phyloP scores from a whole-genome alignment of 129 eudicot species.

The Flaveria bidentis region DNA sequence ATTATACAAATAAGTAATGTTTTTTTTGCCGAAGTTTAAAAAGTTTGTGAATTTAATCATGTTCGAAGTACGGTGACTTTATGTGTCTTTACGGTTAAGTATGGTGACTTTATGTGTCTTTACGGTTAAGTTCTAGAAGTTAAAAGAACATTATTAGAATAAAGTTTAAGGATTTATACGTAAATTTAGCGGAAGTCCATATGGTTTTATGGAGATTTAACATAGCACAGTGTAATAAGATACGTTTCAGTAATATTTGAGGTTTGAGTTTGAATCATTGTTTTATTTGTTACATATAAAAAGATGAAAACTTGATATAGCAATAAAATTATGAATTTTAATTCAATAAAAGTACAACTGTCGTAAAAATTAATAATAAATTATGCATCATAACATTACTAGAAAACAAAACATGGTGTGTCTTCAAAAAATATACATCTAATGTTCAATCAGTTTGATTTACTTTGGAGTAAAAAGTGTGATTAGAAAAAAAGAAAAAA shows the following conservation, averaged over 20 bases:
- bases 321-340: not conserved
- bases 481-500: conserved; percentile 10
- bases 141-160: not conserved
- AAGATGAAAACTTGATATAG: conserved; percentile 4
- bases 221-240: not conserved
- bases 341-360: not conserved
- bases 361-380: not conserved
- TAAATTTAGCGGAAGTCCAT: not conserved
- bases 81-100: not conserved
- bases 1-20: not conserved
- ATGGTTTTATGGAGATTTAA: not conserved
- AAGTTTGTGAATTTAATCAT: not conserved
- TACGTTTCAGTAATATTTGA: conserved; percentile 7
- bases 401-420: conserved; percentile 6
- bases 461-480: not conserved
- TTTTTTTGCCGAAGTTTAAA: not conserved
- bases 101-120: not conserved
- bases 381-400: not conserved
- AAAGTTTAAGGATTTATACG: not conserved
- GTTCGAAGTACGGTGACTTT: not conserved
- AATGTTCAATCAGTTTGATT: not conserved
- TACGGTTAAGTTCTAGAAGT: not conserved
- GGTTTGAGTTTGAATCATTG: conserved; percentile 3
- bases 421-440: not conserved
- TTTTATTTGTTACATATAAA: not conserved